These are phyloP conservation scores for Echria macrotheca DNA, from an alignment of 495 filamentous ascomycete species.

Conservation along the genomic window DNA sequence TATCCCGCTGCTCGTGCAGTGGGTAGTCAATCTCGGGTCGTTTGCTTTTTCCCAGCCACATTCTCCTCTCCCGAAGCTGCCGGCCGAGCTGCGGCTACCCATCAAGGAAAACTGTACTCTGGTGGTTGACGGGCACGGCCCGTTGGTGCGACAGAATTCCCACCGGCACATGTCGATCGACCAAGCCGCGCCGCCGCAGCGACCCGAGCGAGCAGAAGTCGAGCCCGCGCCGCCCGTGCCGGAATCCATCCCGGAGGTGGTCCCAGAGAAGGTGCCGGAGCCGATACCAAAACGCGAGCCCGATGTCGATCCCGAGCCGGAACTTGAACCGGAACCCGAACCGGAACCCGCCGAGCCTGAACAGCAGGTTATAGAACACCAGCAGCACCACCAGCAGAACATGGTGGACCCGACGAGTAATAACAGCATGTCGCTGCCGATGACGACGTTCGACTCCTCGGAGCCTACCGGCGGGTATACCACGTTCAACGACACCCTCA, in stretches of 20 bases:
- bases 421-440: too few species aligned
- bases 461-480: too few species aligned
- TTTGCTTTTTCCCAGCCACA: slow-evolving; percentile 4
- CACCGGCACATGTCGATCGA: background rate
- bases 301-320: too few species aligned
- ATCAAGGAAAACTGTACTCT: slow-evolving; percentile 9
- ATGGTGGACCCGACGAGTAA: background rate
- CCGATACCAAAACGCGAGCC: background rate
- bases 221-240: background rate
- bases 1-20: slow-evolving; percentile 15
- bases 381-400: background rate
- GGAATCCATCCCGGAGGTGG: background rate
- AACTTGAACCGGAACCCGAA: background rate
- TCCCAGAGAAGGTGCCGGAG: background rate
- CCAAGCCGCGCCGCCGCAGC: background rate
- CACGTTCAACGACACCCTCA: too few species aligned
- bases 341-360: too few species aligned
- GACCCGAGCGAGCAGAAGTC: background rate
- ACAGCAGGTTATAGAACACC: too few species aligned
- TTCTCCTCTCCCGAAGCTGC: slow-evolving; percentile 7
- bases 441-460: too few species aligned
- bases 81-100: slow-evolving; percentile 3
- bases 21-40: slow-evolving; percentile 11
- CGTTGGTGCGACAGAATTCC: background rate
- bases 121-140: background rate